Base-by-base conservation (phyloP, 2,329 filamentous ascomycete genomes). In the Bipolaris bicolor region DNA sequence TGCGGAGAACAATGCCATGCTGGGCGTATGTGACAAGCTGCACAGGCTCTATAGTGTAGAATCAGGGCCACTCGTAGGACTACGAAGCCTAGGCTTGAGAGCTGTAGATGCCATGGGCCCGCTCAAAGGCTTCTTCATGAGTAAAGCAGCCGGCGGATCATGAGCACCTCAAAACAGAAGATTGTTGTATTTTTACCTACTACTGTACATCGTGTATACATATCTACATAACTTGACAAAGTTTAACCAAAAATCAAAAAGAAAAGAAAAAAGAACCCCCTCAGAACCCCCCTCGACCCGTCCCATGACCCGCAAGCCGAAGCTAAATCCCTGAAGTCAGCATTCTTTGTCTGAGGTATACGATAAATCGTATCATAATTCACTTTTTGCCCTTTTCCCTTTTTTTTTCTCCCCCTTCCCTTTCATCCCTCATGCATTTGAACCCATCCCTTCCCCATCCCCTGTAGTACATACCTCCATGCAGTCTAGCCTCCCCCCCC, bases 31-130 rank as follows among this genome's bases (percentile, higher is more conserved):
- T 64, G 94, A 98, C 78, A 94, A 97, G 79, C 80, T 98, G 66
- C 92, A 97, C 77, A 96, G 94, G 80, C 79, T 97, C 41, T 98
- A 97, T 77, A 89, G 89, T n/a, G 86, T 91, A 0, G 87, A 87
- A 20, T 88, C 85, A 59, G 91, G 91, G 0, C 92, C 92, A 1
- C 78, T 98, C 33, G 90, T 97, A 16, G 89, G 89, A 66, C 81
- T 93, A 49, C 84, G 94, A 60, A 93, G 90, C 51, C 71, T 92
- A 45, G 94, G 94, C 0, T 76, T 98, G 60, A 85, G 82, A 60
- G 86, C 89, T 7, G 89, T 97, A 60, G 89, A 97, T 76, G 83
- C 85, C 2, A 71, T 96, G 70, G 84, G 86, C 0, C 86, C 89
- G 36, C 70, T 97, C 55, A 98, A 98, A 83, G 85, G 83, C 43